These are phyloP conservation scores for Phialophora tarda DNA, from an alignment of 2,329 filamentous ascomycete species.

Conservation along the genomic window DNA sequence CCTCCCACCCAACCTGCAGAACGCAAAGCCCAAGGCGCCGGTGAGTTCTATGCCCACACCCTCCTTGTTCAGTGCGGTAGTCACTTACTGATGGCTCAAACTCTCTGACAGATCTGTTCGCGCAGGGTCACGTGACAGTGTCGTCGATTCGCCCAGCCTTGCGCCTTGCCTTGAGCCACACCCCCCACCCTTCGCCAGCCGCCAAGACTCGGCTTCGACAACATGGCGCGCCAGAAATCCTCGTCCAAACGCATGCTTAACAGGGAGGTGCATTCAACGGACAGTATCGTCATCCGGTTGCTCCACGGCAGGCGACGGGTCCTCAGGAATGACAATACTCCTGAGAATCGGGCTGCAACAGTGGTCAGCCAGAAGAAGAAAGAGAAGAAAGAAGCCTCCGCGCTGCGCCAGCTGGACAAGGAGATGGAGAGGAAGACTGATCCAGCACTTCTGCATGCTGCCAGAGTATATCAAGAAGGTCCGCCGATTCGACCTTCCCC, in stretches of 20 bases:
- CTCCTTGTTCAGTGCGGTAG: background rate
- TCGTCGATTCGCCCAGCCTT: background rate
- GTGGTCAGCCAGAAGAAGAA: background rate
- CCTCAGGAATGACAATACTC: background rate
- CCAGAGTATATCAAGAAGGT: slow-evolving; percentile 20
- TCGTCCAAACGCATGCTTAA: background rate
- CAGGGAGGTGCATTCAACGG: background rate
- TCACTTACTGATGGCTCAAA: background rate
- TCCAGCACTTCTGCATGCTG: slow-evolving; percentile 8
- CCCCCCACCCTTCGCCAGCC: background rate
- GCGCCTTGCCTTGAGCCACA: background rate
- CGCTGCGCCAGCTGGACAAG: slow-evolving; percentile 11
- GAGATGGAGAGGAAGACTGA: slow-evolving; percentile 21
- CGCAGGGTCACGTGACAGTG: background rate
- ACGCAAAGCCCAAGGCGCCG: background rate
- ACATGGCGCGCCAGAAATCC: background rate
- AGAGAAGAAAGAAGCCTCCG: slow-evolving; percentile 13
- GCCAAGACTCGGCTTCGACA: background rate
- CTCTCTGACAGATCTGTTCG: background rate
- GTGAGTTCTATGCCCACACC: background rate
- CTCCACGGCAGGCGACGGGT: background rate
- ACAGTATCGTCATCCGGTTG: background rate
- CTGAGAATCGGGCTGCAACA: background rate
- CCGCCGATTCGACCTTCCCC: background rate
- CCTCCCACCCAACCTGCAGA: background rate